Conservation (phyloP, 306 rosid genomes). For the Rosa chinensis region DNA sequence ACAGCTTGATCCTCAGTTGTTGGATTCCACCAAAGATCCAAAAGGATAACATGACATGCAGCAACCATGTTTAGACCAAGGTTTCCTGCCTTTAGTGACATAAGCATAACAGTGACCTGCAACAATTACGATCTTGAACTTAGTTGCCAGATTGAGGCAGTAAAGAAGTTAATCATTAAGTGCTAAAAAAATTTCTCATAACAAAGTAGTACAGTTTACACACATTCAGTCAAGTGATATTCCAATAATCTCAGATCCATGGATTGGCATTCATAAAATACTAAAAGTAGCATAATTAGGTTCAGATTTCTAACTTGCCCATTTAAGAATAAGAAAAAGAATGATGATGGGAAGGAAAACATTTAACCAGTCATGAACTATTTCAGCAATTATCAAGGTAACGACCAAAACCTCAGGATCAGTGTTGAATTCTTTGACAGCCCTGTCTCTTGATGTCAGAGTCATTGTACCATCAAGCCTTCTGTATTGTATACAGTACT, state of each 20-base stretch:
- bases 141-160: constrained; percentile 25
- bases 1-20: constrained; percentile 98
- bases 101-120: constrained; percentile 88
- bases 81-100: constrained; percentile 98
- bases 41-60: constrained; percentile 91
- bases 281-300: not conserved
- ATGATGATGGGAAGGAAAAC: constrained; percentile 12
- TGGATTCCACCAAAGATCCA: constrained; percentile 99
- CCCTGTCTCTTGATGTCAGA: constrained; percentile 72
- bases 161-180: constrained; percentile 17
- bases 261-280: not conserved
- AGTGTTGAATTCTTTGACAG: constrained; percentile 80
- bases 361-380: constrained; percentile 1
- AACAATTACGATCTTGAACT: constrained; percentile 30
- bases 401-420: constrained; percentile 77
- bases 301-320: constrained; percentile 2
- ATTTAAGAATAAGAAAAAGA: constrained; percentile 15
- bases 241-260: not conserved
- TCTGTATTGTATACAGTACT: constrained; percentile 53
- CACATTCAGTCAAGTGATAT: constrained; percentile 19
- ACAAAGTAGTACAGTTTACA: constrained; percentile 8
- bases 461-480: constrained; percentile 97
- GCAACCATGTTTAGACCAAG: constrained; percentile 99
- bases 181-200: constrained; percentile 2
- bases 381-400: constrained; percentile 20